A percentile compares a stretch with the other conserved stretches of the same genome.
phyloP scores from a whole-genome alignment of 495 filamentous ascomycete genomes.

The Lasiosphaeriaceae sp. region DNA sequence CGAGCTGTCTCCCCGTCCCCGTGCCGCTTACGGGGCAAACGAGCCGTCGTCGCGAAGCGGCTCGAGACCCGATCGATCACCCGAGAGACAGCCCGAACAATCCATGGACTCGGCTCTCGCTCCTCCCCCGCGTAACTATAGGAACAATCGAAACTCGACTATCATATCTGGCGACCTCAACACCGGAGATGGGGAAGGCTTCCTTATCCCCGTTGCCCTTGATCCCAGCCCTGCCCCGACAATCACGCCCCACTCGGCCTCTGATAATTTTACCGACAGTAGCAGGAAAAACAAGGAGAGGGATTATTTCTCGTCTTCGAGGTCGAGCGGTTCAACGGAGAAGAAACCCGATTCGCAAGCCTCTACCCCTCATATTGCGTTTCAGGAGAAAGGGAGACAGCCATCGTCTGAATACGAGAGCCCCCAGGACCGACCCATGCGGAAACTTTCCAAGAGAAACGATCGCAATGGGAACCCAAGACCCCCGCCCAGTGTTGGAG shows the following conservation, averaged over 20 bases:
- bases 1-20: constrained; percentile 65
- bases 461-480: constrained; percentile 35
- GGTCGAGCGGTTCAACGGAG: constrained; percentile 22
- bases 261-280: constrained; percentile 39
- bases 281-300: constrained; percentile 43
- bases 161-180: constrained; percentile 61
- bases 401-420: constrained; percentile 48
- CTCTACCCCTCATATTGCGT: constrained; percentile 82
- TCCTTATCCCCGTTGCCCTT: constrained; percentile 86
- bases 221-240: constrained; percentile 72
- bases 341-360: constrained; percentile 40
- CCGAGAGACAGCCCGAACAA: constrained; percentile 40
- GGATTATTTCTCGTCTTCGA: constrained; percentile 50
- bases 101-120: constrained; percentile 55
- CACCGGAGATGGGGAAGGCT: constrained; percentile 61
- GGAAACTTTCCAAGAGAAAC: constrained; percentile 44
- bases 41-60: constrained; percentile 48
- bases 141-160: constrained; percentile 69
- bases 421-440: constrained; percentile 33
- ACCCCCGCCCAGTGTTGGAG: constrained; percentile 39
- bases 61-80: constrained; percentile 46
- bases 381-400: constrained; percentile 79
- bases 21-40: constrained; percentile 43
- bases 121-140: constrained; percentile 72
- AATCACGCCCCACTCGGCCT: constrained; percentile 56